These are phyloP conservation scores for Tephrocybe sp. DNA, from an alignment of 768 basidiomycete genomes.

Conservation along the genomic window DNA sequence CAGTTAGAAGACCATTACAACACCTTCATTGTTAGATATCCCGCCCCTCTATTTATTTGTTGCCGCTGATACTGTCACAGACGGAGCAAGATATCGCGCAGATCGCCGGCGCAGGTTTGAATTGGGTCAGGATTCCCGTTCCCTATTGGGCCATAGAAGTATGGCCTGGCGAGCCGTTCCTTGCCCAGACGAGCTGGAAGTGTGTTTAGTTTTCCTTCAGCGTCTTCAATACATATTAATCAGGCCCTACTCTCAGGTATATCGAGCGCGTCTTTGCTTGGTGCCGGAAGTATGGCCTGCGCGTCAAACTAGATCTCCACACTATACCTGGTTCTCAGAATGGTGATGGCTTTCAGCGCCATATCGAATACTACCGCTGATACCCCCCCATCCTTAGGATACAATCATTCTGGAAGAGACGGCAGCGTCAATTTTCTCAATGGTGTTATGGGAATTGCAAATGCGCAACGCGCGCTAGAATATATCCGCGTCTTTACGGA, in stretches of 20 bases:
- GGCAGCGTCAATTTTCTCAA: conserved; percentile 67
- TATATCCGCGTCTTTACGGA: conserved; percentile 77
- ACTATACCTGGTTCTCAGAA: conserved; percentile 80
- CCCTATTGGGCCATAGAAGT: conserved; percentile 83
- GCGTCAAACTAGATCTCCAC: conserved; percentile 78
- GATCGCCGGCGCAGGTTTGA: conserved; percentile 86
- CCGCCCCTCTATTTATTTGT: not conserved
- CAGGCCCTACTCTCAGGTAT: conserved; percentile 40
- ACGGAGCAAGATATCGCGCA: conserved; percentile 89
- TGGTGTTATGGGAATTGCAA: conserved; percentile 83
- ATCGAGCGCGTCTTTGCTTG: conserved; percentile 73
- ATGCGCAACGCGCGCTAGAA: conserved; percentile 76
- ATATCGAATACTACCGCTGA: not conserved
- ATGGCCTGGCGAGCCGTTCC: conserved; percentile 76
- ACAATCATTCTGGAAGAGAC: conserved; percentile 60
- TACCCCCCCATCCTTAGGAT: conserved; percentile 25
- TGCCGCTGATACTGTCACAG: conserved; percentile 31
- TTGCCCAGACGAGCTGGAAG: conserved; percentile 74
- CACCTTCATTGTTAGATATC: conserved; percentile 70
- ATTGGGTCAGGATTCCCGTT: conserved; percentile 81
- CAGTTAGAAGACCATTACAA: conserved; percentile 78
- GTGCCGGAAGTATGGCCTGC: conserved; percentile 82
- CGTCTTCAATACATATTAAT: not conserved
- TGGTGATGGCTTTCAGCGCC: conserved; percentile 32
- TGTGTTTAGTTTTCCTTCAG: conserved; percentile 26